phyloP scores from a whole-genome alignment of 2,329 filamentous ascomycete species.

The Exophiala xenobiotica region DNA sequence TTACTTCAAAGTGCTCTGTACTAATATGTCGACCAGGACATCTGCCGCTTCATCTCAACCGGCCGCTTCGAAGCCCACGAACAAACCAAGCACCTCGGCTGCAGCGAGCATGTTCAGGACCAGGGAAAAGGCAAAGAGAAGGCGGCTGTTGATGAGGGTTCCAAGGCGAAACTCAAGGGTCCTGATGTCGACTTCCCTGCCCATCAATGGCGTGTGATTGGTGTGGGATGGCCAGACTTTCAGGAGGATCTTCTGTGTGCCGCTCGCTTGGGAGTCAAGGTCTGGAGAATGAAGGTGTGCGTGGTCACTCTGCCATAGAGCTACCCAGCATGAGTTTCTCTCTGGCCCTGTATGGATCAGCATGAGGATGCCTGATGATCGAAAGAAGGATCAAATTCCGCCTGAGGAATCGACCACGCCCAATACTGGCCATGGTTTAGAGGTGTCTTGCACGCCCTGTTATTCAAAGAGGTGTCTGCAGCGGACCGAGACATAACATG shows the following conservation, averaged over 20 bases:
- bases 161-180: not conserved
- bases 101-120: not conserved
- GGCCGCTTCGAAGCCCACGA: slow-evolving; percentile 8
- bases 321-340: not conserved
- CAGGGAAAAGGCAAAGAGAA: not conserved
- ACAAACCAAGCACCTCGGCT: not conserved
- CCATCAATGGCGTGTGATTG: slow-evolving; percentile 11
- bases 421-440: no score
- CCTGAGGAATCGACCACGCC: no score
- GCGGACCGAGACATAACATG: no score
- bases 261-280: slow-evolving; percentile 14
- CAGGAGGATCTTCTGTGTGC: slow-evolving; percentile 21
- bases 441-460: no score
- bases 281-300: slow-evolving; percentile 28
- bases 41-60: slow-evolving; percentile 16
- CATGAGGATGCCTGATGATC: no score
- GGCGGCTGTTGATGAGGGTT: not conserved
- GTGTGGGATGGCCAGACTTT: slow-evolving; percentile 21
- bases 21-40: no score
- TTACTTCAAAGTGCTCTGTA: no score
- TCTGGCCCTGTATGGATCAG: no score
- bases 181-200: slow-evolving; percentile 2
- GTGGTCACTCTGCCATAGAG: slow-evolving; percentile 8
- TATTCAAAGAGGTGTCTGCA: no score
- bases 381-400: no score